Evolutionary conservation across 352 stramenopile genomes (phyloP), one percentile per base, ranked within the genome.

Genomic region (Pilasporangium apinafurcum): DNA sequence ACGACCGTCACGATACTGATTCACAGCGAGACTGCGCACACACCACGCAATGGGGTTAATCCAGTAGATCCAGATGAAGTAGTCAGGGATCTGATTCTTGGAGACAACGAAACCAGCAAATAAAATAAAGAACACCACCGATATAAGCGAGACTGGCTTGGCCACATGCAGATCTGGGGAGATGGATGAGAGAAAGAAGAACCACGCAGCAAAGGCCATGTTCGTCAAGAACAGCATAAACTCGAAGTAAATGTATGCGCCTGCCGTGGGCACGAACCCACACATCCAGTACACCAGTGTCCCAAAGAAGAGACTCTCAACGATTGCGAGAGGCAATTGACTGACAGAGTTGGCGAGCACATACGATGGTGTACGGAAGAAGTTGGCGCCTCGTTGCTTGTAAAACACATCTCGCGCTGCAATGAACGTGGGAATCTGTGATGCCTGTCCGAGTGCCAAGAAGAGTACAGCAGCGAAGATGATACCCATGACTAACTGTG

Each of bases 261-360:
- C 44, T 1, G 54, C 62, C 22, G 59, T 43, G 7, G 42, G 9
- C 10, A 35, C 42, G 28, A 69, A 65, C 12, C 78, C 81, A 38
- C 79, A 68, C 59, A 90, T 85, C 59, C 69, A 93, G 38, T 91
- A 93, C 8, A 90, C 44, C 41, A 93, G 41, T 2, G 63, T 70
- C 12, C 62, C 78, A 56, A 95, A 90, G 14, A 85, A 44, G 10
- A 88, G 39, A 18, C 56, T 72, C 59, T 91, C 78, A 10, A 68
- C 47, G 6, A 56, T 22, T 48, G 39, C 42, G 29, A 76, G 51
- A 34, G 71, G 51, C 25, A 67, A 32, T 27, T 59, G 37, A 41
- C 54, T 54, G 7, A 74, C 25, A 3, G 65, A 60, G 10, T 50
- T 62, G 10, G 55, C 73, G 28, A 89, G 28, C 24, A 90, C 63